These are phyloP conservation scores for Ustilago crameri DNA, from an alignment of 1,284 basidiomycete species.

Conservation along the genomic window DNA sequence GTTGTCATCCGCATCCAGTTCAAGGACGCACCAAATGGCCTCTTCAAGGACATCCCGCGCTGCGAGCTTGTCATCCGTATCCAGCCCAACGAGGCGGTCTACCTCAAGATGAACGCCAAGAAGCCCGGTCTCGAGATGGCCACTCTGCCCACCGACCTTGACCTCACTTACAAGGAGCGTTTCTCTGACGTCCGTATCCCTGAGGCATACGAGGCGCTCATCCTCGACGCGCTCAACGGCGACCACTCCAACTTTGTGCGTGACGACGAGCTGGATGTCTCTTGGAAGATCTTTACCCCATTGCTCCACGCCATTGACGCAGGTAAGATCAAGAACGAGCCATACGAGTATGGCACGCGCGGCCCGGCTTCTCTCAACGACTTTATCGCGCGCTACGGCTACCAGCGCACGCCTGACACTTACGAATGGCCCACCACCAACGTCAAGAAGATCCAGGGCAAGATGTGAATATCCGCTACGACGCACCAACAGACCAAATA, in stretches of 20 bases:
- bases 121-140: constrained; percentile 59
- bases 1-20: constrained; percentile 66
- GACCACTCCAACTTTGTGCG: constrained; percentile 69
- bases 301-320: constrained; percentile 65
- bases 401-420: constrained; percentile 54
- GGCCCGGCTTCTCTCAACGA: constrained; percentile 62
- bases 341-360: constrained; percentile 63
- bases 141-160: constrained; percentile 59
- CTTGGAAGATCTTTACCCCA: constrained; percentile 68
- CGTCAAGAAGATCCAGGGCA: constrained; percentile 55
- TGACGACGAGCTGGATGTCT: constrained; percentile 67
- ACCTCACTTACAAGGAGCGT: constrained; percentile 64
- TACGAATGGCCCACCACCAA: constrained; percentile 63
- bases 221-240: constrained; percentile 67
- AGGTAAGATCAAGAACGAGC: constrained; percentile 63
- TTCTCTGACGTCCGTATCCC: constrained; percentile 63
- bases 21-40: constrained; percentile 56
- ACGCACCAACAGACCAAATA: too few species aligned
- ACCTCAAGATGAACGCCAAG: constrained; percentile 66
- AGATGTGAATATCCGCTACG: constrained; percentile 41
- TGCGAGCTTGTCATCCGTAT: constrained; percentile 68
- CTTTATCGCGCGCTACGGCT: constrained; percentile 61
- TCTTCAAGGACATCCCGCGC: constrained; percentile 54
- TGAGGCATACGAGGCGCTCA: constrained; percentile 69
- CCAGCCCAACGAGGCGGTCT: constrained; percentile 66